Evolutionary conservation across 495 filamentous ascomycete species (phyloP), one percentile per base, ranked within the genome.

Genomic region (Aspergillus cavernicola): DNA sequence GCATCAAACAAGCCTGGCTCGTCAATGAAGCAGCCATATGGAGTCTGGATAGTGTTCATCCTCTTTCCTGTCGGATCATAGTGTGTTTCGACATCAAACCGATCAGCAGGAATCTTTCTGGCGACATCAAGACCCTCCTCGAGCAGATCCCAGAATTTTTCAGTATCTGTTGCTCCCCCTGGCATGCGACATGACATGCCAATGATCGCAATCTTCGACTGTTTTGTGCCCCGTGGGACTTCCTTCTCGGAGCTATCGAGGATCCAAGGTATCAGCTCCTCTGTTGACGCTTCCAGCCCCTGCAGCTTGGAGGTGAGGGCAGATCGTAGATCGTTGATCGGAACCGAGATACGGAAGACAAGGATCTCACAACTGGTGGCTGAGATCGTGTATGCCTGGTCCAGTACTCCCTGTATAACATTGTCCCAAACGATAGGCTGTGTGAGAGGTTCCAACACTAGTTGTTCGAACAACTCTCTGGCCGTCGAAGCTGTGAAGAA

Each of bases 161-260:
- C 68, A 11, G 41, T 31, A 13, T 44, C 43, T 6, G 39, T 45
- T 38, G 66, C 66, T 1, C 64, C 65, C 9, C 61, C 66, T 2
- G 74, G 74, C 31, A 75, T 50, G 2, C 74, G 59, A 44, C 68
- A 66, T 2, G 73, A 62, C 62, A 74, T 68, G 11, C 72, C 72
- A 12, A 78, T 62, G 47, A 78, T 68, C 2, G 73, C 74, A 33
- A 76, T 63, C 31, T 52, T 52, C 10, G 50, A 52, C 20, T 52
- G 39, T 8, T 47, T 71, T 67, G 33, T 60, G 58, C 44, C 59
- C 33, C 35, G 32, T 42, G 20, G 55, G 15, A 19, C 38, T 4
- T 52, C 38, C 12, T 22, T 29, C 16, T 31, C 13, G 3, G 37
- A 7, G 1, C 11, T 6, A 11, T 43, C 28, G 11, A 35, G n/a